Evolutionary conservation across 2,329 filamentous ascomycete species (phyloP), one percentile per base, ranked within the genome.

Genomic region (Claviceps maximensis): DNA sequence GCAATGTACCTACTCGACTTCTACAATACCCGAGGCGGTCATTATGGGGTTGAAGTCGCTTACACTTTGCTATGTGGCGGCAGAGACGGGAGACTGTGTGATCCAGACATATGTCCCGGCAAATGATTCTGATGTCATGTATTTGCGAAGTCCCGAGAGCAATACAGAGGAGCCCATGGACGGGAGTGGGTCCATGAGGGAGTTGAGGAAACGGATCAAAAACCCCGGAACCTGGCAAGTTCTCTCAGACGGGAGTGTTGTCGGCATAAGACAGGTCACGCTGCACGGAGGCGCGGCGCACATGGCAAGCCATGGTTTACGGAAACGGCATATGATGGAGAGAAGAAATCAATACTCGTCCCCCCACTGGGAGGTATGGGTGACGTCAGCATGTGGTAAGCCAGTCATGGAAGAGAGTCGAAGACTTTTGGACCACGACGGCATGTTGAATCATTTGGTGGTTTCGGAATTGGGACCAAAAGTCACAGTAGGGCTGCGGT

Each of bases 381-480:
- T 74, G 44, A 68, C 74, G 44, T 72, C 72, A 29, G 70, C 74
- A 44, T 70, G 71, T 13, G 71, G 70, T 10, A 69, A 71, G 25
- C 60, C 68, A 29, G 69, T 73, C 17, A 65, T 67, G 23, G 71
- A 73, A 58, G 75, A 78, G 59, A 72, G 70, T 1, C 64, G 63
- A 33, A 71, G 72, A 9, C 68, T 80, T 13, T 69, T 71, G 51
- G 59, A 66, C 7, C 65, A 71, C 10, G 63, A 67, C 5, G 69
- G 71, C 41, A 62, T 69, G 44, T 68, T 71, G 3, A 72, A 75
- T 2, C 74, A 80, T 53, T 71, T 90, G 4, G 79, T 87, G 47
- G 80, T 88, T 23, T 78, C 78, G 2, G 74, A 75, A 47, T 70
- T 85, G 1, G 87, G 86, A 0, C 86, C 86, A 0, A 78, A 85